Percentiles rank a stretch among this genome's conserved stretches.
Evolutionary conservation across 768 basidiomycete species (phyloP).

Genomic region (Mycena indigotica): DNA sequence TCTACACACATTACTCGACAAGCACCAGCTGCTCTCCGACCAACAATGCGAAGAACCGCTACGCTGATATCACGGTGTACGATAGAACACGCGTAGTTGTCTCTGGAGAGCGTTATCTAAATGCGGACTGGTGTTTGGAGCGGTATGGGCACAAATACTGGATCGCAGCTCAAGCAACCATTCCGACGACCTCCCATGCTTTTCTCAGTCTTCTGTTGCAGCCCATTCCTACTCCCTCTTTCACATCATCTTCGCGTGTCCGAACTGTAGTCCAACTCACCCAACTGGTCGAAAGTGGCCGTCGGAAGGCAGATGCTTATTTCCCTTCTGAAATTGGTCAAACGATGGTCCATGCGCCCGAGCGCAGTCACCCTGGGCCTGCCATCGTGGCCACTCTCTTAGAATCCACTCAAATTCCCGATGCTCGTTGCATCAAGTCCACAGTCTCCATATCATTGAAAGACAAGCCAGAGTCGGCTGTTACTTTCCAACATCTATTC

Average conservation of each 20-base stretch:
- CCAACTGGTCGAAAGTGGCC: constrained; percentile 65
- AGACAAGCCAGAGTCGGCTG: constrained; percentile 32
- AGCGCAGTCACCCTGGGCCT: constrained; percentile 40
- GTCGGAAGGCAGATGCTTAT: constrained; percentile 76
- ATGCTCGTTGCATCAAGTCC: constrained; percentile 64
- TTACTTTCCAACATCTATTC: constrained; percentile 70
- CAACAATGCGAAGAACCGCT: constrained; percentile 63
- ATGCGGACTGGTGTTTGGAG: constrained; percentile 87
- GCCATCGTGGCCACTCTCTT: constrained; percentile 63
- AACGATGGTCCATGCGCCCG: constrained; percentile 48
- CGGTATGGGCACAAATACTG: constrained; percentile 72
- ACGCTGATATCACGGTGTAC: constrained; percentile 74
- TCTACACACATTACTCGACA: constrained; percentile 56
- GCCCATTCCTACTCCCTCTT: constrained; percentile 39
- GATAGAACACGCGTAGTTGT: constrained; percentile 78
- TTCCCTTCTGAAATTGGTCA: constrained; percentile 66
- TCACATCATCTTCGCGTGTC: constrained; percentile 45
- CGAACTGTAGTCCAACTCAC: constrained; percentile 86
- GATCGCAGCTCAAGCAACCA: constrained; percentile 85
- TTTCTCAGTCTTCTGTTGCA: constrained; percentile 74
- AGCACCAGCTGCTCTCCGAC: constrained; percentile 46
- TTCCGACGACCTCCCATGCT: constrained; percentile 67
- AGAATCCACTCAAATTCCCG: constrained; percentile 45
- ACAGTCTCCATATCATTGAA: constrained; percentile 54
- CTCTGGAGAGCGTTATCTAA: constrained; percentile 58